A percentile compares a stretch with the other conserved stretches of the same genome.
Evolutionary conservation across 1,284 basidiomycete genomes (phyloP).

Genomic region (Leccinum huronense): DNA sequence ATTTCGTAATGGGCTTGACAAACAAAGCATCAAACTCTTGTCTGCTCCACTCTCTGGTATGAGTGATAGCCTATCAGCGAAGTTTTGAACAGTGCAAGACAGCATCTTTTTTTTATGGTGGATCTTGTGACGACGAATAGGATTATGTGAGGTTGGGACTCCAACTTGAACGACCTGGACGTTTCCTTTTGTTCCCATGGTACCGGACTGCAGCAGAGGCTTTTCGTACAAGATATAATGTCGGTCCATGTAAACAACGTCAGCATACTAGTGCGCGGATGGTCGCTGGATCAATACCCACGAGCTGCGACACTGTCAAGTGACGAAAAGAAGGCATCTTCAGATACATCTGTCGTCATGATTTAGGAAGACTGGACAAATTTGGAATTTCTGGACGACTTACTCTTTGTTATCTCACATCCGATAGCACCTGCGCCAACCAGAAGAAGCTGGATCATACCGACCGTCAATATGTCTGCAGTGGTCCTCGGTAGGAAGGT

Average conservation of each 20-base stretch:
- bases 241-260: slow-evolving; percentile 93
- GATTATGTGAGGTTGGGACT: slow-evolving; percentile 96
- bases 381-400: slow-evolving; percentile 32
- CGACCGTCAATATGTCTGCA: slow-evolving; percentile 81
- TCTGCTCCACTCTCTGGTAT: slow-evolving; percentile 99
- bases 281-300: slow-evolving; percentile 40
- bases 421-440: slow-evolving; percentile 99
- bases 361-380: slow-evolving; percentile 9
- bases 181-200: slow-evolving; percentile 98
- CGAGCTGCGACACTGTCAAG: slow-evolving; percentile 94
- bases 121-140: slow-evolving; percentile 98
- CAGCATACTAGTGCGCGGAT: neutral
- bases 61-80: slow-evolving; percentile 95
- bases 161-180: slow-evolving; percentile 75
- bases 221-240: slow-evolving; percentile 98
- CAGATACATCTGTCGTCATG: slow-evolving; percentile 70
- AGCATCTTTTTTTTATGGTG: slow-evolving; percentile 97
- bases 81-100: slow-evolving; percentile 98
- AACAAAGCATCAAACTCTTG: slow-evolving; percentile 93
- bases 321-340: slow-evolving; percentile 83
- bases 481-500: slow-evolving; percentile 80
- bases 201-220: slow-evolving; percentile 96
- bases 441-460: slow-evolving; percentile 90
- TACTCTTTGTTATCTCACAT: slow-evolving; percentile 99
- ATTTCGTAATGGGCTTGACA: slow-evolving; percentile 66